Evolutionary conservation across 345 rosid species (phyloP), one percentile per base, ranked within the genome.

Genomic region (Toxicodendron radicans): DNA sequence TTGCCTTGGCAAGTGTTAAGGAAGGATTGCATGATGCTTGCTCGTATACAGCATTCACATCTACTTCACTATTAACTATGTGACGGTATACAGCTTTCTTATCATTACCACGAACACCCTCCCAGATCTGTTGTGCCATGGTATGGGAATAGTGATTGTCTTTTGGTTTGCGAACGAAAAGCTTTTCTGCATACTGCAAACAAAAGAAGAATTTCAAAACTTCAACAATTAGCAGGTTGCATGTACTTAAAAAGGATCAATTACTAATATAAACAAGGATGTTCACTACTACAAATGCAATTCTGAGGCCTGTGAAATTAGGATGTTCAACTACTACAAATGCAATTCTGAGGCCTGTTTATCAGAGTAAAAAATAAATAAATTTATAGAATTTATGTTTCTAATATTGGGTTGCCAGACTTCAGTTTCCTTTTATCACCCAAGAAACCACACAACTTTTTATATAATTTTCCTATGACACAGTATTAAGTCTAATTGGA

Each of bases 101-200:
- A 84, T 96, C 97, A 82, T 92, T 94, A 38, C 85, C 82, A 77
- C 90, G 86, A 62, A 94, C 97, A 69, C 86, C 98, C 27, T 96
- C 99, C 97, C 94, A 87, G 70, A 96, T 86, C 79, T 87, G 95
- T 46, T 87, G 93, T 17, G 86, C 86, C 62, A 83, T 83, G 66
- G 92, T 68, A 46, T 80, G 87, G 62, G 86, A 79, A 79, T 81
- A 78, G 9, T 85, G 85, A 4, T 79, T 76, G 56, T 93, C 94
- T 78, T 85, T 91, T 7, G 87, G 87, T 78, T 84, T 91, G 80
- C 97, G 88, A 75, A 96, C 86, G 85, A 88, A 92, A 60, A 92
- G 73, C 89, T 94, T 94, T 71, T 89, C 97, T 10, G 97, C 97
- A 86, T 96, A 96, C 99, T 96, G 91, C 56, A 57, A 78, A 18